Base-by-base conservation (phyloP, 2,329 filamentous ascomycete species). In the Penicillium sp. region DNA sequence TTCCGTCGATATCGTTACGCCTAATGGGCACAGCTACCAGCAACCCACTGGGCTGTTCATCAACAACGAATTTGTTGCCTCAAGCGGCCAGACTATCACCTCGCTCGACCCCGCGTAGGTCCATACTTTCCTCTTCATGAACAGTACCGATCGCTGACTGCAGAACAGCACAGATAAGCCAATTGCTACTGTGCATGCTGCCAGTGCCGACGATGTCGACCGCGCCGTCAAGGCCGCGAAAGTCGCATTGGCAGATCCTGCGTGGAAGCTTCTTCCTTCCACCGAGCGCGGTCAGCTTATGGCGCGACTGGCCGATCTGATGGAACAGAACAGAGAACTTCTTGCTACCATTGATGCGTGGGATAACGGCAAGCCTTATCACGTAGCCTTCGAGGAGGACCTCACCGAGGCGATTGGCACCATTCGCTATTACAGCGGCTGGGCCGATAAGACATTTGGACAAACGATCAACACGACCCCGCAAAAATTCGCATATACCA, bases 371-470 rank as follows among this genome's bases (percentile, higher is more conserved):
- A 90, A 91, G 52, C 60, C 61, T 2, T 64, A 62, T 43, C 56
- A 52, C 1, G 58, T 62, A 42, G 60, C 61, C 2, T 51, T 59
- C 23, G 59, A 64, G 33, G 60, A 63, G 15, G 61, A 63, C 24
- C 44, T 63, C 21, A 63, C 58, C 16, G 61, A 64, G 51, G 60
- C 58, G 10, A 57, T 57, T 6, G 58, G 61, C 41, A 63, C 61
- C 12, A 60, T 65, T 12, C 63, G 63, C 9, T 65, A 65, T 46
- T 91, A 90, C 64, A 88, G 81, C 67, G 90, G 90, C 54, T 94
- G 87, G 83, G 88, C 89, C 64, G 89, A 95, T 79, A 95, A 95
- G 85, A 86, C 92, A 59, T 81, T 87, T 75, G 89, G 89, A 74
- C 89, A 90, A 79, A 88, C 89, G 50, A 84, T 91, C 58, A 87